Percentiles rank a stretch among this genome's conserved stretches.
Conservation (phyloP, 2,329 filamentous ascomycete genomes). For the Fusarium ambrosium region DNA sequence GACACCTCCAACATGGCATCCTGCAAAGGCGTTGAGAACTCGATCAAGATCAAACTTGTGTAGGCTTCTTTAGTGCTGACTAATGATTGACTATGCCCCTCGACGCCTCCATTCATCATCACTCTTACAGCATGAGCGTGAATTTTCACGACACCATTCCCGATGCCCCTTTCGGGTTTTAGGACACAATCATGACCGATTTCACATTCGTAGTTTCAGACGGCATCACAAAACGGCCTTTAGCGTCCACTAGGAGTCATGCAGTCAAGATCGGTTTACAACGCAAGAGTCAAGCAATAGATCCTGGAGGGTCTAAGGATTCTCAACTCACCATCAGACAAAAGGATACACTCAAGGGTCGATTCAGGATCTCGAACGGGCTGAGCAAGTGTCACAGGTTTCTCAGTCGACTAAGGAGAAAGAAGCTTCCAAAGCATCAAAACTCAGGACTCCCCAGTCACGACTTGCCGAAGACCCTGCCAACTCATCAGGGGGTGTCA, state of each 20-base stretch:
- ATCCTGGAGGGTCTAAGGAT: background rate
- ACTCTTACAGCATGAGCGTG: background rate
- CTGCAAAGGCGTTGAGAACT: background rate
- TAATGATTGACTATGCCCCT: background rate
- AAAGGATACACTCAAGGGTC: slow-evolving; percentile 27
- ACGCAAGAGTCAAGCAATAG: slow-evolving; percentile 20
- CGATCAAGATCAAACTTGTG: background rate
- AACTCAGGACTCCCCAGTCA: background rate
- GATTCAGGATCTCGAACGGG: slow-evolving; percentile 15
- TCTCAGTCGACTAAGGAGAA: background rate
- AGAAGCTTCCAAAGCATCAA: background rate
- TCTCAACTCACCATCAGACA: slow-evolving; percentile 31
- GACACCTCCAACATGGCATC: background rate
- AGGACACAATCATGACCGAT: slow-evolving; percentile 13
- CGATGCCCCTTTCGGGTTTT: background rate
- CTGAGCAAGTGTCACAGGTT: background rate
- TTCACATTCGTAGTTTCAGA: slow-evolving; percentile 31
- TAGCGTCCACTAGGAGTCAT: slow-evolving; percentile 27
- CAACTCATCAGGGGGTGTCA: background rate
- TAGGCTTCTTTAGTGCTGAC: slow-evolving; percentile 4
- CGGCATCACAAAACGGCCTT: slow-evolving; percentile 19
- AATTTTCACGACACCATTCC: background rate
- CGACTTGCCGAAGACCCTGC: background rate
- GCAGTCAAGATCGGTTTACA: slow-evolving; percentile 34
- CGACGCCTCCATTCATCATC: background rate